Evolutionary conservation across 148 eudicot species (phyloP).

Genomic region (Silene conica): DNA sequence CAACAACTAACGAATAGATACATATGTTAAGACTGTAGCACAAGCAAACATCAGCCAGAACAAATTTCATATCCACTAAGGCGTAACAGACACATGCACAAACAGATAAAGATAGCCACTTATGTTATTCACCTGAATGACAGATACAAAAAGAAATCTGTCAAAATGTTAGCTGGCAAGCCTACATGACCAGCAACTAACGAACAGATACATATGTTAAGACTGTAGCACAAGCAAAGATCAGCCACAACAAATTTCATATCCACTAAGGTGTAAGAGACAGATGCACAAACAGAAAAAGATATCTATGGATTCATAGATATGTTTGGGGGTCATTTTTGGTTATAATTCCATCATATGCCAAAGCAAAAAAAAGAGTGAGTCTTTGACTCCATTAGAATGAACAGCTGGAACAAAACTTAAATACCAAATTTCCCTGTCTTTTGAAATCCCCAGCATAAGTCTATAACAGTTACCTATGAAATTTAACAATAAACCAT

Average conservation of each 20-base stretch:
- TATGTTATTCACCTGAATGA: constrained; percentile 83
- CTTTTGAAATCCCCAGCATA: background rate
- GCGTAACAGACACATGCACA: background rate
- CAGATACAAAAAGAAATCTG: background rate
- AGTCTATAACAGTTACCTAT: background rate
- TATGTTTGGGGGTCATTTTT: background rate
- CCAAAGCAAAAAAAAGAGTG: background rate
- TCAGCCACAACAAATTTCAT: background rate
- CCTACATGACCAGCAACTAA: constrained; percentile 1
- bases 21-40: constrained; percentile 3
- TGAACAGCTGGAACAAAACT: background rate
- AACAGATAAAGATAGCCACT: constrained; percentile 59
- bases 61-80: background rate
- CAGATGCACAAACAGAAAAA: background rate
- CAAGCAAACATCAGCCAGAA: background rate
- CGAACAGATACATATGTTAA: background rate
- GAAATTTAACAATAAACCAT: background rate
- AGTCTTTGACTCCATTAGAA: background rate
- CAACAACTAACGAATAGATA: background rate
- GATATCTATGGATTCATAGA: background rate
- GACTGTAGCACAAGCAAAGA: constrained; percentile 1
- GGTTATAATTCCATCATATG: background rate
- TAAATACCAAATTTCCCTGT: background rate
- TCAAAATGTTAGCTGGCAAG: constrained; percentile 6
- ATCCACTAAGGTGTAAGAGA: background rate